Evolutionary conservation across 225 moss, liverwort and hornwort species (phyloP), one percentile per base, ranked within the genome.

Genomic region (Thuidium tamariscinum): DNA sequence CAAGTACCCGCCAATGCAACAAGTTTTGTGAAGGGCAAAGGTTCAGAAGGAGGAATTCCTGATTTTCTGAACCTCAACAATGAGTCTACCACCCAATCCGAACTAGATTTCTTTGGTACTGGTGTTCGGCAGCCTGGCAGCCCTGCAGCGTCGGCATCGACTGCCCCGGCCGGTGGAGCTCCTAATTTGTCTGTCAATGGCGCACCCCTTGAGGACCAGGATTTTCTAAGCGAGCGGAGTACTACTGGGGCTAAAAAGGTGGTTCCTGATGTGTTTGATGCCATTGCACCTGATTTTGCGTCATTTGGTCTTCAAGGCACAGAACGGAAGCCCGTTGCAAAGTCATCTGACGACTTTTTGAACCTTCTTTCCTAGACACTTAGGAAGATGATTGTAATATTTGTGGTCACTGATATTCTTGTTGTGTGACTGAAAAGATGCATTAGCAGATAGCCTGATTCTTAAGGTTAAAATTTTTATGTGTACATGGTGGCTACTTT

Each of bases 231-330:
- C 80, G 91, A 91, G 90, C 88, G 74, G 81, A 90, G 89, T 44
- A 85, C 78, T 56, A 70, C 83, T 81, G 91, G 82, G 64, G 86
- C 87, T 71, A 84, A 86, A 79, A 89, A 93, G 78, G 84, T 66
- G 21, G 86, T 84, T 51, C 86, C 90, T 48, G 91, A 93, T 82
- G 68, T 84, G 34, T 90, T 93, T 86, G 87, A 91, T 68, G 77
- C 87, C 41, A 90, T 91, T 78, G 93, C 93, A 84, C 91, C 91
- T 87, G 90, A 91, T 87, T 93, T 93, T 87, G 90, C 90, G 25
- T 89, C 93, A 29, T 93, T 93, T 82, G 89, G 90, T 79, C 73
- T 91, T 68, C 86, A 77, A 86, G 69, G 84, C 55, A 56, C 67
- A 63, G 83, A 81, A 41, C 86, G 65, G 72, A 86, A 90, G 89